phyloP scores from a whole-genome alignment of 1,139 yeast genomes.

The Geotrichum bryndzae region DNA sequence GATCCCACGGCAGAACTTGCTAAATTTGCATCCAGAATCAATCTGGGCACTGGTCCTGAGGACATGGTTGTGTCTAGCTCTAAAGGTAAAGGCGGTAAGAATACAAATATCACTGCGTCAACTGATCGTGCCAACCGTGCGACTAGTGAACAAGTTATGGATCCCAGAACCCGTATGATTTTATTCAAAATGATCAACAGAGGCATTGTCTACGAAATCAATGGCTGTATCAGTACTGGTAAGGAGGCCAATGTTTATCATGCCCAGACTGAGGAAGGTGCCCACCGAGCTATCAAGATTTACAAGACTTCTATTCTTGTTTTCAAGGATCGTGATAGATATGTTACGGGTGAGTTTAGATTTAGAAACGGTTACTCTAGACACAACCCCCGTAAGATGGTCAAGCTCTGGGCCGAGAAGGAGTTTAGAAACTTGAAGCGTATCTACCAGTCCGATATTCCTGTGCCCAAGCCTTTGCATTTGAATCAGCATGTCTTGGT shows the following conservation, averaged over 20 bases:
- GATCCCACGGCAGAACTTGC: slow-evolving; percentile 16
- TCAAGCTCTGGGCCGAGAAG: slow-evolving; percentile 96
- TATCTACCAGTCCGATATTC: slow-evolving; percentile 68
- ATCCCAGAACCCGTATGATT: slow-evolving; percentile 85
- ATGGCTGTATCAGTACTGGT: slow-evolving; percentile 94
- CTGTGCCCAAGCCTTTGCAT: slow-evolving; percentile 88
- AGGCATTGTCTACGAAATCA: slow-evolving; percentile 76
- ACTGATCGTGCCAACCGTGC: slow-evolving; percentile 85
- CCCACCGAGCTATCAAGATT: slow-evolving; percentile 72
- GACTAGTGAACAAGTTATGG: slow-evolving; percentile 92
- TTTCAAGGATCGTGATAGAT: slow-evolving; percentile 91
- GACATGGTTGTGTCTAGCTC: slow-evolving; percentile 16
- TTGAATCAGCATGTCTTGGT: slow-evolving; percentile 85
- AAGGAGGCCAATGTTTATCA: slow-evolving; percentile 98
- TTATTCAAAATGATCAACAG: slow-evolving; percentile 74
- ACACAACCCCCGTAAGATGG: slow-evolving; percentile 95
- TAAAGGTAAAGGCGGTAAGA: slow-evolving; percentile 18
- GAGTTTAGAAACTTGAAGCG: slow-evolving; percentile 90
- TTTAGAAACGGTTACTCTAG: slow-evolving; percentile 79
- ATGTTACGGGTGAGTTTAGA: slow-evolving; percentile 93
- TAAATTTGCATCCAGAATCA: slow-evolving; percentile 18
- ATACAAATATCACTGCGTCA: slow-evolving; percentile 13
- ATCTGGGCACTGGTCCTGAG: slow-evolving; percentile 17
- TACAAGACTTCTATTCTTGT: slow-evolving; percentile 94
- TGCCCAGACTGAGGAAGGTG: slow-evolving; percentile 64